These are phyloP conservation scores for Cyclotella baltica DNA, from an alignment of 108 stramenopile genomes.

Conservation along the genomic window DNA sequence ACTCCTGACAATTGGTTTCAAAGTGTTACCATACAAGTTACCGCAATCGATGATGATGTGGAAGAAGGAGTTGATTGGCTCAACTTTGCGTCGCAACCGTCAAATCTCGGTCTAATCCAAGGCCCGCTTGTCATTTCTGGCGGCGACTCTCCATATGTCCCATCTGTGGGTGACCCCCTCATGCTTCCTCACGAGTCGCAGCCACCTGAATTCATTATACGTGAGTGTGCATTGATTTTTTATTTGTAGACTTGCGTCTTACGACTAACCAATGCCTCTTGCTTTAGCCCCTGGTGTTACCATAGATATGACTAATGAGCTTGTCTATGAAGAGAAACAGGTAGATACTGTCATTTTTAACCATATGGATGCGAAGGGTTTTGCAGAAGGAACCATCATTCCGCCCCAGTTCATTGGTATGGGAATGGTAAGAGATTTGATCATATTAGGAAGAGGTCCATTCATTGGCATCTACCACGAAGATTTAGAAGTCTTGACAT, in stretches of 20 bases:
- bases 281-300: conserved; percentile 24
- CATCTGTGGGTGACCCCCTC: conserved; percentile 23
- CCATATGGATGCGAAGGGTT: conserved; percentile 42
- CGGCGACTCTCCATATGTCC: conserved; percentile 30
- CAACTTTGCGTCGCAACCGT: conserved; percentile 52
- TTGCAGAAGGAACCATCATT: conserved; percentile 28
- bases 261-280: no score
- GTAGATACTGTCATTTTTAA: conserved; percentile 44
- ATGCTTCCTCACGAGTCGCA: conserved; percentile 44
- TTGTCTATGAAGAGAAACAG: conserved; percentile 41
- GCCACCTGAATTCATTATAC: conserved; percentile 24
- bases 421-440: conserved; percentile 44
- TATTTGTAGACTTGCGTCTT: no score
- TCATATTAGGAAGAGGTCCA: conserved; percentile 15
- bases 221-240: no score
- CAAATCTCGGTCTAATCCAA: conserved; percentile 36
- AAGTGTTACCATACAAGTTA: conserved; percentile 21
- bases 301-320: conserved; percentile 25
- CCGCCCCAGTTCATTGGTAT: conserved; percentile 26
- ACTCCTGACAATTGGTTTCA: conserved; percentile 30
- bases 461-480: conserved; percentile 30
- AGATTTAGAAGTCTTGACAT: conserved; percentile 39
- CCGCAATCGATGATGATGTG: conserved; percentile 43
- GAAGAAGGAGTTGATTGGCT: conserved; percentile 54
- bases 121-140: conserved; percentile 45